Percentiles rank a stretch among this genome's conserved stretches.
These are phyloP conservation scores for Phytophthora fragariae DNA, from an alignment of 352 stramenopile species.

Conservation along the genomic window DNA sequence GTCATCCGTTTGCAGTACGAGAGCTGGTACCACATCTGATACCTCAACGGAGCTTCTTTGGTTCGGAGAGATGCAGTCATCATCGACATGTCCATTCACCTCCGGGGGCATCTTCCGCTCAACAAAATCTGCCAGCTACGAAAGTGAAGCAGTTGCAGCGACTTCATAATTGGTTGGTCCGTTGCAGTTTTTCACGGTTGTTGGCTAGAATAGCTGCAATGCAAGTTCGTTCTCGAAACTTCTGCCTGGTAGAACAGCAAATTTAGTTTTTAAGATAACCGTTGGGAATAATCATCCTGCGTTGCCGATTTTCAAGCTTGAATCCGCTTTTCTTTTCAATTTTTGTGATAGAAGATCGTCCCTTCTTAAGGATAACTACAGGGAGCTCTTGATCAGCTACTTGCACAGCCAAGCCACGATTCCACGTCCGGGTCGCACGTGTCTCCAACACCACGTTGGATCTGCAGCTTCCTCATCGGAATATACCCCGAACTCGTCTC, in stretches of 20 bases:
- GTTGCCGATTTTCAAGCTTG: no score
- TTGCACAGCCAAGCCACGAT: conserved; percentile 41
- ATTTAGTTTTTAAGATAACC: no score
- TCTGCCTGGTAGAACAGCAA: neutral
- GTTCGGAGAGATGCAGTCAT: neutral
- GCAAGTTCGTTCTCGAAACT: neutral
- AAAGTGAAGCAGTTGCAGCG: neutral
- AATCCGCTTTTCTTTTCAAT: no score
- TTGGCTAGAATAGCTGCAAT: neutral
- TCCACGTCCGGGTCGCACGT: conserved; percentile 41
- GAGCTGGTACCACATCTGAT: neutral
- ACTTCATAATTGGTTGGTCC: neutral
- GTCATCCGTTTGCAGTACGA: conserved; percentile 18
- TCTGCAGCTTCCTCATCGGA: conserved; percentile 43
- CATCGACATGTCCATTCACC: neutral
- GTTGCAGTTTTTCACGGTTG: neutral
- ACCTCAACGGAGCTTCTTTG: neutral
- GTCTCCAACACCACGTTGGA: conserved; percentile 34
- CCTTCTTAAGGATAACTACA: no score
- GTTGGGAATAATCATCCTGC: no score
- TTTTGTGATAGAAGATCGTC: no score
- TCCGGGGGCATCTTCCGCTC: neutral
- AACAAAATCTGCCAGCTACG: neutral
- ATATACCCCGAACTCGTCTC: conserved; percentile 34
- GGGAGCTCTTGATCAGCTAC: neutral